Conservation (phyloP, 371 early-diverging fungal species). For the Lichtheimia corymbifera region DNA sequence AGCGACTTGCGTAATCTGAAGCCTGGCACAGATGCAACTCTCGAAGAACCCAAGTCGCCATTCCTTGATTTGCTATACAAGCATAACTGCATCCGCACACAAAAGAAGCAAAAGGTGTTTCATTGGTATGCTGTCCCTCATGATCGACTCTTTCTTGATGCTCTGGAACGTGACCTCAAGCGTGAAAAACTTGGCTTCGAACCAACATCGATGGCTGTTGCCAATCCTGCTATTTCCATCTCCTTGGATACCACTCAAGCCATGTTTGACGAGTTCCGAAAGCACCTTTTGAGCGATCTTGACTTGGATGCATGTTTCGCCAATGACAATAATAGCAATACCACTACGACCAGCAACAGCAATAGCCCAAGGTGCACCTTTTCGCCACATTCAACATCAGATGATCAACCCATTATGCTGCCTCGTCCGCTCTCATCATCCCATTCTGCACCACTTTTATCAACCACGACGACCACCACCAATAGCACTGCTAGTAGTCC, state of each 20-base stretch:
- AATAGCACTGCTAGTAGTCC: neutral
- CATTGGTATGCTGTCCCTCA: slow-evolving; percentile 86
- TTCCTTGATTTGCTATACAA: slow-evolving; percentile 82
- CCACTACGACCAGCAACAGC: neutral
- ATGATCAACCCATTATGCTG: neutral
- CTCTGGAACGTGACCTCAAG: slow-evolving; percentile 90
- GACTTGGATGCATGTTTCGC: slow-evolving; percentile 29
- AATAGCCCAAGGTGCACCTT: neutral
- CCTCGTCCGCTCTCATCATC: slow-evolving; percentile 14
- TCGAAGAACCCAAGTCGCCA: slow-evolving; percentile 77
- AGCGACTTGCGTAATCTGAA: slow-evolving; percentile 81
- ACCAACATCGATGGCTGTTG: slow-evolving; percentile 57
- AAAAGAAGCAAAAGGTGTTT: slow-evolving; percentile 92
- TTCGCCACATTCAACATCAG: slow-evolving; percentile 5
- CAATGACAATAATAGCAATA: slow-evolving; percentile 4
- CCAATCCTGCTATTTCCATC: slow-evolving; percentile 36
- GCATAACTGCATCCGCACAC: slow-evolving; percentile 83
- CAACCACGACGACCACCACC: neutral
- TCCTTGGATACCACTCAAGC: slow-evolving; percentile 44
- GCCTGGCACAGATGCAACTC: slow-evolving; percentile 78
- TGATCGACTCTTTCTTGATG: slow-evolving; percentile 80
- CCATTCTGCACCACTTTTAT: slow-evolving; percentile 11
- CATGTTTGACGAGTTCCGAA: slow-evolving; percentile 42
- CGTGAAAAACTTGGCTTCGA: slow-evolving; percentile 75
- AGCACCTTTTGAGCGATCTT: slow-evolving; percentile 31